A percentile compares a stretch with the other conserved stretches of the same genome.
phyloP scores from a whole-genome alignment of 2,329 filamentous ascomycete species.

The Fusarium buharicum region DNA sequence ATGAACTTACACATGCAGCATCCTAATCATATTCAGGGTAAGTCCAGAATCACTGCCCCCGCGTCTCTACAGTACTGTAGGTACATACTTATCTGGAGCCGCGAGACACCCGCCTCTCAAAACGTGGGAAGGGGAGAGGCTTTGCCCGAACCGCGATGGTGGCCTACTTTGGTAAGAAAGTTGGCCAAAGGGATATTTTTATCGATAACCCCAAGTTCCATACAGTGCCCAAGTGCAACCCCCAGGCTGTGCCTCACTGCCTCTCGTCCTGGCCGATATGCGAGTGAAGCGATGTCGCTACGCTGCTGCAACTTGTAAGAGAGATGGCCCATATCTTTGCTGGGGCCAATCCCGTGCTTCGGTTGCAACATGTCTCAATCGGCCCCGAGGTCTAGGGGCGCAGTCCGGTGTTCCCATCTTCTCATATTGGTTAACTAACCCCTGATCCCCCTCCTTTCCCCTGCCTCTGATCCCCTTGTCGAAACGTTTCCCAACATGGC shows the following conservation, averaged over 20 bases:
- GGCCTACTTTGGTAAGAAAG: conserved; percentile 23
- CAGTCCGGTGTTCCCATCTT: conserved; percentile 39
- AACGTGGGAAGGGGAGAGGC: conserved; percentile 26
- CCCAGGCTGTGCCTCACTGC: conserved; percentile 34
- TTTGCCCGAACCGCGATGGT: conserved; percentile 33
- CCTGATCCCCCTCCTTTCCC: conserved; percentile 19
- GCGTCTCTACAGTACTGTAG: too few relatives aligned
- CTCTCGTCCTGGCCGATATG: conserved; percentile 17
- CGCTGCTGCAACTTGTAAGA: conserved; percentile 29
- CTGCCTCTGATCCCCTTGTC: conserved; percentile 18
- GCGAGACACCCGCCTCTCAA: conserved; percentile 24
- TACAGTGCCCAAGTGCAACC: conserved; percentile 20
- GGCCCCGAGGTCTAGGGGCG: conserved; percentile 40
- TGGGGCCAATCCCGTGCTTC: conserved; percentile 40
- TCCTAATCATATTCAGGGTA: conserved; percentile 23
- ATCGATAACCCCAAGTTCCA: conserved; percentile 31
- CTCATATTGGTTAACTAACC: conserved; percentile 8
- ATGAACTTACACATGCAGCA: conserved; percentile 31
- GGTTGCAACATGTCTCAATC: conserved; percentile 35
- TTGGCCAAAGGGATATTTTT: conserved; percentile 42
- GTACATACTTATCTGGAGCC: conserved; percentile 21
- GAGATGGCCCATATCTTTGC: conserved; percentile 1
- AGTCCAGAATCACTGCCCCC: conserved; percentile 18
- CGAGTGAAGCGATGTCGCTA: conserved; percentile 4
- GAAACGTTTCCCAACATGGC: conserved; percentile 25